Evolutionary conservation across 1,139 yeast genomes (phyloP), one percentile per base, ranked within the genome.

Genomic region (Zygotorulaspora mrakii): DNA sequence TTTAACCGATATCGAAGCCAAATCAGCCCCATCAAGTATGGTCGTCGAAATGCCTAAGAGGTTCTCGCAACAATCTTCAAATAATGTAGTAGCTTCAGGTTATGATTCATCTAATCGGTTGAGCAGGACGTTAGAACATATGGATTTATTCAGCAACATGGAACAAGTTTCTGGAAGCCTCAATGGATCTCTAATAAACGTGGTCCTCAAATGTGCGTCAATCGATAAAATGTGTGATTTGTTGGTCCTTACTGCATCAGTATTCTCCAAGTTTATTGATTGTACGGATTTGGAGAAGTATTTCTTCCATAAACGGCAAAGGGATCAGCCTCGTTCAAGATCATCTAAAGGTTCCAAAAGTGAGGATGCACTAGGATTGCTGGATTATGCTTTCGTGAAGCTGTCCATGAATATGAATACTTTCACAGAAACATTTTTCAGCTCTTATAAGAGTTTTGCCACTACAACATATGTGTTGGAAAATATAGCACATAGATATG

Each of bases 371-470:
- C 40, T 52, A 40, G 64, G 65, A 5, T 41, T 65, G 10, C 39
- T 67, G 8, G 70, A 67, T 42, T 64, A 61, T 46, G 69, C 66
- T 16, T 62, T 71, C 40, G 50, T 65, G 22, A 68, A 68, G 36
- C 54, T 74, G 35, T 68, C 70, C 37, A 76, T 81, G 73, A 80
- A 81, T 55, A 74, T 75, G 61, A 77, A 74, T 26, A 66, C 71
- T 9, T 81, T 73, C 49, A 78, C 83, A 0, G 68, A 75, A 42
- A 77, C 83, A 0, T 79, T 80, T 52, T 77, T 81, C 49, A 78
- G 82, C 13, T 77, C 83, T 0, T 81, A 76, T 57, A 68, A 80
- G 45, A 74, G 81, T 46, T 80, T 80, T 51, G 74, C 81, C 36
- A 69, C 82, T 0, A 78, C 85, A 0, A 48, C 65, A 0, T 60